Conservation (phyloP, 176 grass and related monocot genomes). For the Elaeis guineensis region DNA sequence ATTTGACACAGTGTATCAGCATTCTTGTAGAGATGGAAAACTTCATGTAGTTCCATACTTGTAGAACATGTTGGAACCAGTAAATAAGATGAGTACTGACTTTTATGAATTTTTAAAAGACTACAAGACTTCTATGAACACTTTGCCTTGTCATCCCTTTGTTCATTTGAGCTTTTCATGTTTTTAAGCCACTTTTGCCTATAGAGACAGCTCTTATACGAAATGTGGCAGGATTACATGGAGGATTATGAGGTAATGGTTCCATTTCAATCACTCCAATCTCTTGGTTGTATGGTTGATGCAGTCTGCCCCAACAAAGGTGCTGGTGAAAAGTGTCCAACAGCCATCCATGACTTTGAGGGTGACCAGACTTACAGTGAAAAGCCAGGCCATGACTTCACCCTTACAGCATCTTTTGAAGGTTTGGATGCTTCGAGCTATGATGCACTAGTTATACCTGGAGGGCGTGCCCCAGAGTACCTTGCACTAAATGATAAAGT, state of each 20-base stretch:
- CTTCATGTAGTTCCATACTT: too few relatives aligned
- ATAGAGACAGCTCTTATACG: neutral
- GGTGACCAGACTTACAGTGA: constrained; percentile 96
- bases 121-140: too few relatives aligned
- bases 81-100: too few relatives aligned
- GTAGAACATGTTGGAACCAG: too few relatives aligned
- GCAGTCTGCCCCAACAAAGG: constrained; percentile 66
- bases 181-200: too few relatives aligned
- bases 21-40: too few relatives aligned
- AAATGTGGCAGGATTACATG: constrained; percentile 72
- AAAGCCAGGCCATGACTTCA: constrained; percentile 91
- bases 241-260: constrained; percentile 99
- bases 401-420: constrained; percentile 63
- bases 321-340: constrained; percentile 62
- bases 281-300: constrained; percentile 77
- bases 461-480: constrained; percentile 80
- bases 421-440: constrained; percentile 47
- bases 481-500: constrained; percentile 70
- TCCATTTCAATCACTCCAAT: constrained; percentile 85
- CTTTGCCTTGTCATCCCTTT: too few relatives aligned
- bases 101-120: too few relatives aligned
- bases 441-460: constrained; percentile 81
- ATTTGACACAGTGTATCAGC: too few relatives aligned
- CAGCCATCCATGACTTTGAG: constrained; percentile 93
- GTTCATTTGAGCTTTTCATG: too few relatives aligned